Percentiles rank a stretch among this genome's conserved stretches.
Conservation (phyloP, 2,329 filamentous ascomycete genomes). For the Beauveria varroae region DNA sequence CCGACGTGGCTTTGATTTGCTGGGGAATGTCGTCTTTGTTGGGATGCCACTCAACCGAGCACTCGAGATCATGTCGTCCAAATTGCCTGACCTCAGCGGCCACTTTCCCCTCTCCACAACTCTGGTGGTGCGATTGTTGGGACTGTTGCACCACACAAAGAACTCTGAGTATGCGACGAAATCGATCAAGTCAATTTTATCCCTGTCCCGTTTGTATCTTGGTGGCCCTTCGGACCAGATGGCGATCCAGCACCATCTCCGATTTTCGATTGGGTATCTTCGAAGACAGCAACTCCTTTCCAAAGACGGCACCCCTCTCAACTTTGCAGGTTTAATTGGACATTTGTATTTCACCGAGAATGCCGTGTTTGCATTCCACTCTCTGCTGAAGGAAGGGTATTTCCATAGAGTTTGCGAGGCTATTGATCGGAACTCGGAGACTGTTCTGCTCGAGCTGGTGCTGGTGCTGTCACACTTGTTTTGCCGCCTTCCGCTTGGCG, state of each 20-base stretch:
- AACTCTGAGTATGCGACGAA: slow-evolving; percentile 53
- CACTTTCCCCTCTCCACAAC: slow-evolving; percentile 74
- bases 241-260: slow-evolving; percentile 65
- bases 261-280: slow-evolving; percentile 76
- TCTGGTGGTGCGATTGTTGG: slow-evolving; percentile 61
- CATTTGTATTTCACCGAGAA: slow-evolving; percentile 74
- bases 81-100: slow-evolving; percentile 65
- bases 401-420: slow-evolving; percentile 55
- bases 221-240: slow-evolving; percentile 61
- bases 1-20: slow-evolving; percentile 70
- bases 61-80: slow-evolving; percentile 62
- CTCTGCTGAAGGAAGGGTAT: slow-evolving; percentile 62
- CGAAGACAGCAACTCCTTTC: slow-evolving; percentile 60
- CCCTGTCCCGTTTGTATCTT: slow-evolving; percentile 62
- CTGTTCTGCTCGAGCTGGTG: slow-evolving; percentile 52
- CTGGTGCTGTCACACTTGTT: slow-evolving; percentile 66
- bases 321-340: slow-evolving; percentile 63
- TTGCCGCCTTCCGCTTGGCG: slow-evolving; percentile 44
- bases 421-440: slow-evolving; percentile 41
- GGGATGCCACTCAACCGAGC: slow-evolving; percentile 53
- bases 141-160: slow-evolving; percentile 58
- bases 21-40: slow-evolving; percentile 77
- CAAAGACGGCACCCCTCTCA: slow-evolving; percentile 53
- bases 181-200: slow-evolving; percentile 59
- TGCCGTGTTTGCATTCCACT: slow-evolving; percentile 68